phyloP scores from a whole-genome alignment of 148 eudicot species.

The Silene conica region DNA sequence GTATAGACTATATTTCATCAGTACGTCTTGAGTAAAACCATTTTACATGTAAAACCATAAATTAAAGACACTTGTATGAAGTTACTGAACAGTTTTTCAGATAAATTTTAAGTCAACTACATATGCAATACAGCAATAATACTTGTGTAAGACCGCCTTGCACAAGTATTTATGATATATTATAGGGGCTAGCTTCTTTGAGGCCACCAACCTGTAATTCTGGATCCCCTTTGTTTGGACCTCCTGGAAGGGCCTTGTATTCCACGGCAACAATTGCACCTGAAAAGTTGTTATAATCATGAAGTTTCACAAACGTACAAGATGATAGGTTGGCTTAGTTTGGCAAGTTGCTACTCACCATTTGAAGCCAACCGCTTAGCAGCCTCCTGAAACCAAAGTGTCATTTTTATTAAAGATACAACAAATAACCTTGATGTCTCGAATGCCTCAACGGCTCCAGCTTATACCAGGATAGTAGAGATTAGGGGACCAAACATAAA shows the following conservation, averaged over 20 bases:
- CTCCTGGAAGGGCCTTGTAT: constrained; percentile 76
- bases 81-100: neutral
- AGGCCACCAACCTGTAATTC: constrained; percentile 41
- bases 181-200: no score
- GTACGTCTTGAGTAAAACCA: no score
- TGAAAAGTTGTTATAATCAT: constrained; percentile 16
- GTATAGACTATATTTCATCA: no score
- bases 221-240: constrained; percentile 41
- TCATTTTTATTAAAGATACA: neutral
- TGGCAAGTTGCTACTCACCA: constrained; percentile 40
- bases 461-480: no score
- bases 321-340: neutral
- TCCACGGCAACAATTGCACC: constrained; percentile 53
- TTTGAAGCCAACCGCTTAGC: constrained; percentile 41
- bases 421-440: neutral
- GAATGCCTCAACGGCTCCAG: no score
- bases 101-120: neutral
- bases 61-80: neutral
- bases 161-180: no score
- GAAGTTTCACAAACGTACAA: neutral
- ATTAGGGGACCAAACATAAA: no score
- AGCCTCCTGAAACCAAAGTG: constrained; percentile 57
- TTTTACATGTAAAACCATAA: constrained; percentile 6
- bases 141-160: no score
- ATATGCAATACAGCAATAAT: no score